These are phyloP conservation scores for Paradendryphiella salina DNA, from an alignment of 2,329 filamentous ascomycete genomes.

Conservation along the genomic window DNA sequence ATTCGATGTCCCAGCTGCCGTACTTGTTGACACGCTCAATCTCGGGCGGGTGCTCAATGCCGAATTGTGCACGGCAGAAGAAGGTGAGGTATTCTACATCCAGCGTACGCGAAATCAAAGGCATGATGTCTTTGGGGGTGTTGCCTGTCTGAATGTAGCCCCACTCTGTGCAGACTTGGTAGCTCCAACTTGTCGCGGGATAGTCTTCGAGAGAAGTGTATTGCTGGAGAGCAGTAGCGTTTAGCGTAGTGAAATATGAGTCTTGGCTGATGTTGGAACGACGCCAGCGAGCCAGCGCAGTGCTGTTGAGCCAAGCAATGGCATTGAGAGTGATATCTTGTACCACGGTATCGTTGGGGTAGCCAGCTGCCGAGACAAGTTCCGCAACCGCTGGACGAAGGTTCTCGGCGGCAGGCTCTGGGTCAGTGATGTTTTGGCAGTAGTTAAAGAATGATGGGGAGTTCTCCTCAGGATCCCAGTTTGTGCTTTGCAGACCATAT, in stretches of 20 bases:
- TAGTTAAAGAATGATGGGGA: constrained; percentile 53
- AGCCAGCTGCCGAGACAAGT: constrained; percentile 55
- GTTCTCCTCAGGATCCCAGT: constrained; percentile 62
- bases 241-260: constrained; percentile 56
- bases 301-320: constrained; percentile 58
- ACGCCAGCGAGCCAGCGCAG: constrained; percentile 48
- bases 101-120: constrained; percentile 72
- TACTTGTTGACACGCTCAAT: constrained; percentile 72
- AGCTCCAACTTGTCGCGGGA: constrained; percentile 55
- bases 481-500: constrained; percentile 56
- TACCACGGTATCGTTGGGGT: constrained; percentile 49
- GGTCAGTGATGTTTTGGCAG: constrained; percentile 60
- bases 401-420: constrained; percentile 37
- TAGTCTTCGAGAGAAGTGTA: constrained; percentile 26
- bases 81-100: constrained; percentile 64
- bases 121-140: constrained; percentile 64
- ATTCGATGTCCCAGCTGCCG: constrained; percentile 72
- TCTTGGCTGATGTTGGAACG: constrained; percentile 49
- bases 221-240: constrained; percentile 42
- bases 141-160: constrained; percentile 77
- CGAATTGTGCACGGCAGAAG: constrained; percentile 70
- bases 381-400: constrained; percentile 48
- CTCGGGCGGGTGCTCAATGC: constrained; percentile 66
- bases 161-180: constrained; percentile 63
- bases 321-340: constrained; percentile 60